A percentile compares a stretch with the other conserved stretches of the same genome.
Evolutionary conservation across 495 filamentous ascomycete species (phyloP).

Genomic region (Penicillium soppii): DNA sequence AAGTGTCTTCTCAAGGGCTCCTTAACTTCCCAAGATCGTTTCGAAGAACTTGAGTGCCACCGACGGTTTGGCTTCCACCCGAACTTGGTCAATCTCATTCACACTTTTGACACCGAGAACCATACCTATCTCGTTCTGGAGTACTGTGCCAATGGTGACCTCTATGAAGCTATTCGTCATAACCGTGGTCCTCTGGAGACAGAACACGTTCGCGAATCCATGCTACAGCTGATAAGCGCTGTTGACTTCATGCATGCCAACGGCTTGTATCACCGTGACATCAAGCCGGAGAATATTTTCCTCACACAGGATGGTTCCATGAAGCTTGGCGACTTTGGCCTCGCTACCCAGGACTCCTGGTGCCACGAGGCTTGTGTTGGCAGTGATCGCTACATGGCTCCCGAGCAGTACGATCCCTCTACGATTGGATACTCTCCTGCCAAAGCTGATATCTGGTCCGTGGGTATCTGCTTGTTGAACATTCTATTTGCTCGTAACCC

Average conservation of each 20-base stretch:
- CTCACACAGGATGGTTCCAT: constrained; percentile 78
- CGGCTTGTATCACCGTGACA: constrained; percentile 94
- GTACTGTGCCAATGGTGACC: constrained; percentile 92
- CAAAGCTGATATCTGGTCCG: constrained; percentile 93
- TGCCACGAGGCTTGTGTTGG: constrained; percentile 88
- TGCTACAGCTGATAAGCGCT: constrained; percentile 89
- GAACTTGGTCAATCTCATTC: constrained; percentile 90
- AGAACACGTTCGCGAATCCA: constrained; percentile 93
- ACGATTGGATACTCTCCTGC: constrained; percentile 87
- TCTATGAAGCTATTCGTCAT: constrained; percentile 93
- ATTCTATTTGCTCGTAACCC: constrained; percentile 95
- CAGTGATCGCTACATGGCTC: constrained; percentile 98
- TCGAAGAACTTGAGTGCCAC: constrained; percentile 86
- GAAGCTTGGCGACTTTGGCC: constrained; percentile 96
- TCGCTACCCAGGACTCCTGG: constrained; percentile 84
- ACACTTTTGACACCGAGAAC: constrained; percentile 86
- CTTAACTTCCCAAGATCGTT: constrained; percentile 68
- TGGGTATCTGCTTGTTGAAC: constrained; percentile 94
- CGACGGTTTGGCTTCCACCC: constrained; percentile 73
- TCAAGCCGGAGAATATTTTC: constrained; percentile 99
- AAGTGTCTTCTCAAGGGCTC: constrained; percentile 85
- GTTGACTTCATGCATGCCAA: constrained; percentile 88
- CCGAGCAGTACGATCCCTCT: constrained; percentile 90
- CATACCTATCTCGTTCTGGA: constrained; percentile 93
- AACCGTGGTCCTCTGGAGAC: constrained; percentile 88